Percentiles rank a stretch among this genome's conserved stretches.
Conservation (phyloP, 768 basidiomycete genomes). For the Pholiota conissans region DNA sequence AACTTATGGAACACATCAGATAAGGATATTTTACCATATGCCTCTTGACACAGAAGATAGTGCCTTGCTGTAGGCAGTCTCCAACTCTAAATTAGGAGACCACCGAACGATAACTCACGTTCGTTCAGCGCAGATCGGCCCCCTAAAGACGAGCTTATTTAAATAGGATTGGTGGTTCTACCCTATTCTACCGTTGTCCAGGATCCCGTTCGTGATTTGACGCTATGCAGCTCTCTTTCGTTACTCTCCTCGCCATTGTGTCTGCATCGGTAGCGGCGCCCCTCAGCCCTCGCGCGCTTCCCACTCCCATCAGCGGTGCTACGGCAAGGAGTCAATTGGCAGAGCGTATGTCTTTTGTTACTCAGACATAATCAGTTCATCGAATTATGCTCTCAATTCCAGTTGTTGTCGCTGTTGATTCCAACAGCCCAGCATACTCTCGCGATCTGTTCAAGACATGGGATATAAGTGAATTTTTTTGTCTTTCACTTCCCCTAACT, state of each 20-base stretch:
- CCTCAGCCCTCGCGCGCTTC: constrained; percentile 16
- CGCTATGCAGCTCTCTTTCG: constrained; percentile 7
- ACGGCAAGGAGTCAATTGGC: constrained; percentile 21
- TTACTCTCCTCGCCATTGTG: background rate
- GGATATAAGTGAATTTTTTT: constrained; percentile 46
- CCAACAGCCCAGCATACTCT: constrained; percentile 40
- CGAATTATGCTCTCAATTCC: background rate
- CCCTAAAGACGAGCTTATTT: background rate
- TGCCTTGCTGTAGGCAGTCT: background rate
- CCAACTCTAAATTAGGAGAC: background rate
- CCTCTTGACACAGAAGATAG: background rate
- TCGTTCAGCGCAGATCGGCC: background rate
- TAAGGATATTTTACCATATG: background rate
- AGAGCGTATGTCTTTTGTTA: constrained; percentile 12
- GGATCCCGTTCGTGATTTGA: background rate
- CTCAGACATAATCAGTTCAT: background rate
- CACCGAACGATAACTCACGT: background rate
- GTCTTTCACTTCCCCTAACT: too few species aligned
- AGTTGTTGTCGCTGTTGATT: constrained; percentile 42
- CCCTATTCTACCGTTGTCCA: background rate
- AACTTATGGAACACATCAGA: background rate
- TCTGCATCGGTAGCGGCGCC: constrained; percentile 1
- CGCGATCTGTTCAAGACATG: constrained; percentile 45
- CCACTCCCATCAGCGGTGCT: constrained; percentile 19
- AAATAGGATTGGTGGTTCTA: background rate